Evolutionary conservation across 495 filamentous ascomycete genomes (phyloP).

Genomic region (Penicillium cosmopolitanum): DNA sequence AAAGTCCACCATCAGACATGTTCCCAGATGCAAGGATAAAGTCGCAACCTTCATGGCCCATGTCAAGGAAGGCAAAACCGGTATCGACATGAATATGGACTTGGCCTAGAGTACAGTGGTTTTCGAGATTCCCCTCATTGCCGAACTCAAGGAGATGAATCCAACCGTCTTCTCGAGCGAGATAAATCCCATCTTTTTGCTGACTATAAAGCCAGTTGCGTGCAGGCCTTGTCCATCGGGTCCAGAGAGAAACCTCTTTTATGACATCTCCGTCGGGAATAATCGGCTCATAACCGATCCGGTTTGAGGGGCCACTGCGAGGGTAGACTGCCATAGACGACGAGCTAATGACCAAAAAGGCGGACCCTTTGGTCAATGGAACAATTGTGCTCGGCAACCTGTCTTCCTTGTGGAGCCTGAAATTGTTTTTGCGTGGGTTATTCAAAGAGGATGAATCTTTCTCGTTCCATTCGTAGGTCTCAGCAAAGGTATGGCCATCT

Average conservation of each 20-base stretch:
- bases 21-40: conserved; percentile 80
- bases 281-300: conserved; percentile 37
- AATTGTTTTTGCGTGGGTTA: conserved; percentile 47
- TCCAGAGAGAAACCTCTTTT: conserved; percentile 45
- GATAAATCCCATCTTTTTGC: conserved; percentile 70
- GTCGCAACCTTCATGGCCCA: conserved; percentile 64
- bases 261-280: conserved; percentile 30
- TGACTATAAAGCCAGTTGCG: conserved; percentile 61
- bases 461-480: conserved; percentile 77
- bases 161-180: conserved; percentile 80
- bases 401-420: conserved; percentile 60
- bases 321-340: conserved; percentile 63
- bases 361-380: conserved; percentile 64
- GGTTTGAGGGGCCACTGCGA: conserved; percentile 38
- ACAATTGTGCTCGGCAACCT: conserved; percentile 69
- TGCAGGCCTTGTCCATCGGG: conserved; percentile 72
- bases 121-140: conserved; percentile 42
- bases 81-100: conserved; percentile 50
- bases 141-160: conserved; percentile 70
- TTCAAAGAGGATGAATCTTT: conserved; percentile 36
- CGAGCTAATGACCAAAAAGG: conserved; percentile 66
- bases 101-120: conserved; percentile 40
- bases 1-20: conserved; percentile 78
- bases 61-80: conserved; percentile 50
- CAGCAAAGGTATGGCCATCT: conserved; percentile 61